Conservation (phyloP, 345 rosid genomes). For the Eucalyptus dawsonii region DNA sequence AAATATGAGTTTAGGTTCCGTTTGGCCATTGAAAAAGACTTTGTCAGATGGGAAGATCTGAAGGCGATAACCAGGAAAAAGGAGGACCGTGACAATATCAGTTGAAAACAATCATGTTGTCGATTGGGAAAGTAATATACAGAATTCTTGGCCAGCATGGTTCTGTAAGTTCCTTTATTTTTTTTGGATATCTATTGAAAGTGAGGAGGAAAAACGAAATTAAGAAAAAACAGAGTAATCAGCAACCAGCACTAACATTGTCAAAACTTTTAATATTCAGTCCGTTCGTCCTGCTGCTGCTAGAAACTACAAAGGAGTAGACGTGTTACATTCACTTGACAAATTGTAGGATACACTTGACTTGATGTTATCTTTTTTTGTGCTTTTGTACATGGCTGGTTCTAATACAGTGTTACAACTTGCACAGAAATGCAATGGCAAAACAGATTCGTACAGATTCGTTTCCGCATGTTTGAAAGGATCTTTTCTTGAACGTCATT, state of each 20-base stretch:
- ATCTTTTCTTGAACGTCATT: neutral
- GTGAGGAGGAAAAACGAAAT: neutral
- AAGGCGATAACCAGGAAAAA: neutral
- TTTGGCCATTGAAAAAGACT: neutral
- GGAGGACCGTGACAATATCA: neutral
- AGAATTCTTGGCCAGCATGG: neutral
- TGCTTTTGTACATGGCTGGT: neutral
- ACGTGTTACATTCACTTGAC: neutral
- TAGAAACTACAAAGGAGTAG: neutral
- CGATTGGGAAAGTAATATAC: neutral
- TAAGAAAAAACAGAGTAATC: neutral
- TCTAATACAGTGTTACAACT: neutral
- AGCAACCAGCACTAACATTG: neutral
- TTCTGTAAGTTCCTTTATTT: neutral
- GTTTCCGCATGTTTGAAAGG: neutral
- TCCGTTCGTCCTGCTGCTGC: neutral
- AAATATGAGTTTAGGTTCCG: neutral
- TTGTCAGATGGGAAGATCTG: neutral
- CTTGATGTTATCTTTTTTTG: neutral
- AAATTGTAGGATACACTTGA: neutral
- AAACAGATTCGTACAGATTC: neutral
- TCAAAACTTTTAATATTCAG: neutral
- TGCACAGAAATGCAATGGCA: neutral
- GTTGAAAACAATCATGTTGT: neutral
- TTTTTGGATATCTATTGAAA: neutral